Evolutionary conservation across 257 asterid species (phyloP), one percentile per base, ranked within the genome.

Genomic region (Mentha longifolia): DNA sequence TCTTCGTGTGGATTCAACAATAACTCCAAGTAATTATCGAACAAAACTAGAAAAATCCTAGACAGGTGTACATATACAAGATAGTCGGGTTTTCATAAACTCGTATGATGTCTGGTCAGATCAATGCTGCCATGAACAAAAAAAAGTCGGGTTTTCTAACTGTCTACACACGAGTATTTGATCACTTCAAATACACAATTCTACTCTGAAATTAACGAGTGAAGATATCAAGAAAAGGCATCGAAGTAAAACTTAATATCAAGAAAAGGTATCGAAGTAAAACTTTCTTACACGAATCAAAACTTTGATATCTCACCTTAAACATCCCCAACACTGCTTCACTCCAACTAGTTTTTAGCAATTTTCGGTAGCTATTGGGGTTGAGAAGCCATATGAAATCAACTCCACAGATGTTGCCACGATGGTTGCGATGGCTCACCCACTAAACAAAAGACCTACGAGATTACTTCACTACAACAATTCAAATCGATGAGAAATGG

Each of bases 361-460:
- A 74, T 81, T 95, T 89, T 73, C 96, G 79, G 78, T 95, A 89
- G 65, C 89, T 79, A 41, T 89, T 88, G 31, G 99, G 99, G 71
- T 95, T 95, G 39, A 95, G 97, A 81, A 95, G 99, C 99, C 99
- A 95, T 82, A 95, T 95, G 59, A 95, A 95, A 82, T 95, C 99
- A 15, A 95, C 99, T 3, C 98, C 99, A 61, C 99, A 95, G 69
- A 95, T 88, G 81, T 95, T 95, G 37, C 99, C 99, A 9, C 97
- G 97, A 74, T 95, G 99, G 85, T 95, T 95, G 17, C 97, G 97
- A 71, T 95, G 98, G 78, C 98, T 95, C 65, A 92, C 88, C 99
- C 99, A 95, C 99, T 95, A 76, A 77, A 81, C 25, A 76, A 51
- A 56, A 56, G 56, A 56, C 13, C 13, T 22, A 61, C 15, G 73